A percentile compares a stretch with the other conserved stretches of the same genome.
Evolutionary conservation across 371 early-diverging fungal genomes (phyloP).

Genomic region (Rhizopus microsporus): DNA sequence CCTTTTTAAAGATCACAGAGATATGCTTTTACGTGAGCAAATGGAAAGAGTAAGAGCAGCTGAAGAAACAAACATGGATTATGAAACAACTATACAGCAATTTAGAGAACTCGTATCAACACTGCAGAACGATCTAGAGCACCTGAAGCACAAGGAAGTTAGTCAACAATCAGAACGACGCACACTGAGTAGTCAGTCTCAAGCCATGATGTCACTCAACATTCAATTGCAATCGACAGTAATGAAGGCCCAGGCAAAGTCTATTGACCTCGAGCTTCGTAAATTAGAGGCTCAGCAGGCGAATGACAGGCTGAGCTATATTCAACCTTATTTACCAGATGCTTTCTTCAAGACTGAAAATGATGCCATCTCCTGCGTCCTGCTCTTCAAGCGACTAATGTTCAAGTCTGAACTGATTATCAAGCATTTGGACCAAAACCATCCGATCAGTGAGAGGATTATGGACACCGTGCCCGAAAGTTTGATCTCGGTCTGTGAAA

Average conservation of each 20-base stretch:
- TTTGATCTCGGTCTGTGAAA: conserved; percentile 59
- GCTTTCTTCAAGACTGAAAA: conserved; percentile 80
- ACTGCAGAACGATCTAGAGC: conserved; percentile 76
- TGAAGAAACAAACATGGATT: conserved; percentile 85
- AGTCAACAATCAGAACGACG: conserved; percentile 54
- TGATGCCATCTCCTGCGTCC: conserved; percentile 74
- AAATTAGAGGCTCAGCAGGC: conserved; percentile 87
- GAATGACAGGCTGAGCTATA: conserved; percentile 69
- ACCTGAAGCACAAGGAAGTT: conserved; percentile 66
- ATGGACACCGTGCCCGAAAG: conserved; percentile 53
- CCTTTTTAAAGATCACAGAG: conserved; percentile 57
- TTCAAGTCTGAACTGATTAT: conserved; percentile 82
- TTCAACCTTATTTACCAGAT: conserved; percentile 82
- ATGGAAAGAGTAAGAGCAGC: conserved; percentile 56
- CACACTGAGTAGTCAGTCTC: conserved; percentile 70
- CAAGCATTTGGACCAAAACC: conserved; percentile 74
- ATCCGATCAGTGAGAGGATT: conserved; percentile 60
- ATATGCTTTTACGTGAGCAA: conserved; percentile 67
- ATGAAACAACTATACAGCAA: conserved; percentile 83
- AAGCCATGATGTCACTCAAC: conserved; percentile 82
- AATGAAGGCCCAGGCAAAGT: conserved; percentile 85
- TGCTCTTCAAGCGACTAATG: conserved; percentile 76
- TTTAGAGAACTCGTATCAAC: conserved; percentile 84
- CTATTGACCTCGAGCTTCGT: conserved; percentile 88
- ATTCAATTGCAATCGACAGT: conserved; percentile 79